Evolutionary conservation across 148 eudicot species (phyloP), one percentile per base, ranked within the genome.

Genomic region (Vaccinium vitisidaea): DNA sequence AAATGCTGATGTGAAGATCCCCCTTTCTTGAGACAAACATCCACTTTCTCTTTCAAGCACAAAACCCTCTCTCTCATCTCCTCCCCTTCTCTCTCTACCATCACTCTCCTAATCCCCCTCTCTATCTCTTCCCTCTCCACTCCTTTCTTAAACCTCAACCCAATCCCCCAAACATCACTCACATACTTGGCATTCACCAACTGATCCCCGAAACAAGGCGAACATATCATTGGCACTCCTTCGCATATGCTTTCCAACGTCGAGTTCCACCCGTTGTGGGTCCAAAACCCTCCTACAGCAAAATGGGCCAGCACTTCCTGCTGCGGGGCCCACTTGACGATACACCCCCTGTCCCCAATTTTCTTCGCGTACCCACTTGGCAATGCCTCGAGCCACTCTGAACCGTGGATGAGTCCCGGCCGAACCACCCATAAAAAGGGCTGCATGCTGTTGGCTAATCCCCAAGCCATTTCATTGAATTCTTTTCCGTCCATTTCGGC

Each of bases 341-440:
- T 85, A 39, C 80, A 73, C 0, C 93, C 93, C 30, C 92, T 86
- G 9, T 82, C 90, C 1, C 85, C 82, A 19, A 88, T 59, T 15
- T 3, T 73, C 43, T 90, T 87, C 2, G 53, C 6, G 63, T 86
- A 87, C 12, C 88, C 93, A 39, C 74, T 78, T n/a, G 94, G 93
- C 65, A 93, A 67, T 15, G 53, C 25, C 21, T 87, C 92, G 11
- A 86, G 80, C 85, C 86, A 79, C 61, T 86, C 82, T 2, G 86
- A 77, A 30, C 86, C 86, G 9, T 76, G 79, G 32, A 89, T 82
- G 48, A 86, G n/a, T 5, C 87, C 88, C 0, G 94, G 87, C 21
- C 97, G 86, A 55, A 94, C 83, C 59, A 90, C 94, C 97, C 94
- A 94, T 71, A 94, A 56, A 83, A 92, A 94, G 0, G 92, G 95